Base-by-base conservation (phyloP, 2,329 filamentous ascomycete species). In the Cylindrodendrum hubeiense region DNA sequence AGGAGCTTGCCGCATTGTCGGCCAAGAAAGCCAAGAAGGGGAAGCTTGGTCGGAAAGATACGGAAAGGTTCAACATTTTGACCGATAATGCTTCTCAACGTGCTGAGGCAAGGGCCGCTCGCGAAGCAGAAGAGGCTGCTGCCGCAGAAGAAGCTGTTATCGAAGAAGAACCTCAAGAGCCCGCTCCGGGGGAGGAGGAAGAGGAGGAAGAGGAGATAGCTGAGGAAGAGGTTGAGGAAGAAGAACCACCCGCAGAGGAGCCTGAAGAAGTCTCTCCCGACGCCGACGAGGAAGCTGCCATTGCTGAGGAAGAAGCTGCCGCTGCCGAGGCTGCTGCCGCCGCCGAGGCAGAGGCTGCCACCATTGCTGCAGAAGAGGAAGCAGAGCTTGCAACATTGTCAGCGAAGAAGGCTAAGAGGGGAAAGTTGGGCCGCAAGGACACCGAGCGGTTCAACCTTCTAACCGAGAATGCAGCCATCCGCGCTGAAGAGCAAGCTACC, bases 1-100 rank as follows among this genome's bases (percentile, higher is more conserved):
- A 81, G 37, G 81, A 85, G 68, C 79, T 81, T n/a, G 79, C 79
- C 22, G 76, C 77, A 7, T 78, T 78, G 41, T 76, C 79, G 60
- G 80, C 79, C 3, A 76, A 75, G 66, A 76, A 76, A 46, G 55
- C 62, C 34, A 85, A 81, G 71, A 81, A 82, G 67, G 72, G 71
- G 39, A 74, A 74, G 39, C 28, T 74, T 7, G 71, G 71, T 30
- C 66, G 71, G 13, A 74, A 74, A 24, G 71, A 74, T 60, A 71
- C 65, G 8, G 71, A 74, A 7, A 69, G 71, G 34, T 63, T 74
- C 37, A 60, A 65, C 9, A 26, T 63, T 26, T 34, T 73, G 9
- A 67, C 47, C 21, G 58, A 65, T 22, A 73, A 71, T 49, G 69
- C 65, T 30, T 28, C 56, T n/a, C 59, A 60, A 59, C 56, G 73